These are phyloP conservation scores for Friedmanniomyces endolithicus DNA, from an alignment of 495 filamentous ascomycete genomes.

Conservation along the genomic window DNA sequence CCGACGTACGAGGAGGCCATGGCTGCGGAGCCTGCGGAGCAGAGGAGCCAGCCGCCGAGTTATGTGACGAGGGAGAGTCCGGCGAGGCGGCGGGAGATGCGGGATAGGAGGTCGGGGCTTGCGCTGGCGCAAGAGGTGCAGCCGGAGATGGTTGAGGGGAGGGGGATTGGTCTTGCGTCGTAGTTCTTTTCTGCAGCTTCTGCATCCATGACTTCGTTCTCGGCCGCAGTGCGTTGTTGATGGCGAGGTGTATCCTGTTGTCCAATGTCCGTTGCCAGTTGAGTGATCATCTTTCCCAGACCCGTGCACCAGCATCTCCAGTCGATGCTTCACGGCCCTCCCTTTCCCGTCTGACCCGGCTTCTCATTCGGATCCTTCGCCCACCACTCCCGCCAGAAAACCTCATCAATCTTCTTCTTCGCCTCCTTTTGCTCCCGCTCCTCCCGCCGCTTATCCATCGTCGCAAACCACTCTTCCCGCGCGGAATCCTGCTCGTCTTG, in stretches of 20 bases:
- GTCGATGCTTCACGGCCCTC: neutral
- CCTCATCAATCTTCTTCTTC: conserved; percentile 35
- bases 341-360: conserved; percentile 25
- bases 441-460: conserved; percentile 49
- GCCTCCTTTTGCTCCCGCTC: conserved; percentile 49
- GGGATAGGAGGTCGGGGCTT: neutral
- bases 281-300: neutral
- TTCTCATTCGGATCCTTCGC: conserved; percentile 37
- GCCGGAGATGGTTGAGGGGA: conserved; percentile 18
- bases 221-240: neutral
- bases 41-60: conserved; percentile 12
- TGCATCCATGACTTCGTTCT: too few species aligned
- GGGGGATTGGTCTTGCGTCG: conserved; percentile 7
- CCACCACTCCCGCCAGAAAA: conserved; percentile 41
- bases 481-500: conserved; percentile 76
- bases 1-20: conserved; percentile 21
- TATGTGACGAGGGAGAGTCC: conserved; percentile 19
- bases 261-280: neutral
- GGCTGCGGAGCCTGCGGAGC: neutral
- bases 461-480: conserved; percentile 84
- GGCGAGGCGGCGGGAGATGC: conserved; percentile 8
- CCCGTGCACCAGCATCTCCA: neutral
- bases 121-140: conserved; percentile 10
- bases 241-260: neutral
- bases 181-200: neutral